phyloP scores from a whole-genome alignment of 1,139 yeast genomes.

The Yueomyces sp. region DNA sequence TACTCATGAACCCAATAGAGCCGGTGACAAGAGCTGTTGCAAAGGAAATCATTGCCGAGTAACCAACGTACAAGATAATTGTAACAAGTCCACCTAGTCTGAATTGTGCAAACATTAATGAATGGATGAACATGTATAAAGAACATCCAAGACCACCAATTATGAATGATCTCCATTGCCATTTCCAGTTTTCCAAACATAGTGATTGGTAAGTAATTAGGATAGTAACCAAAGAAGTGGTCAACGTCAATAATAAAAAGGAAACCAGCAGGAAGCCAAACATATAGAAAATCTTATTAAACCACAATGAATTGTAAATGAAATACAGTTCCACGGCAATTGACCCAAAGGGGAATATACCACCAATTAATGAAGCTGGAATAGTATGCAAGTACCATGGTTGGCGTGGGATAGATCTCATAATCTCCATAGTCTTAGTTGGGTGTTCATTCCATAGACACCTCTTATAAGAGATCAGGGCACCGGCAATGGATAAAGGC shows the following conservation, averaged over 20 bases:
- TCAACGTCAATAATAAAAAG: slow-evolving; percentile 61
- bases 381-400: slow-evolving; percentile 64
- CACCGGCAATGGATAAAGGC: slow-evolving; percentile 72
- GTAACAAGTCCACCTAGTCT: slow-evolving; percentile 62
- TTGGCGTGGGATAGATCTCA: slow-evolving; percentile 89
- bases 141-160: slow-evolving; percentile 76
- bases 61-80: slow-evolving; percentile 66
- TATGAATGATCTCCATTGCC: slow-evolving; percentile 91
- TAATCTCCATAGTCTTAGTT: slow-evolving; percentile 80
- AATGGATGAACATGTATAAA: slow-evolving; percentile 68
- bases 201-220: slow-evolving; percentile 71
- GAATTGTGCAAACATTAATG: slow-evolving; percentile 58
- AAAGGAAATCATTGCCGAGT: slow-evolving; percentile 57
- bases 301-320: slow-evolving; percentile 77
- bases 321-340: slow-evolving; percentile 89
- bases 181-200: slow-evolving; percentile 80
- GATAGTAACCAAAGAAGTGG: slow-evolving; percentile 68
- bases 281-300: slow-evolving; percentile 85
- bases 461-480: slow-evolving; percentile 58
- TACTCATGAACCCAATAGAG: slow-evolving; percentile 66
- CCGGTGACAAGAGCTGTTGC: slow-evolving; percentile 75
- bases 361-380: slow-evolving; percentile 61
- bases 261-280: slow-evolving; percentile 90
- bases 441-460: slow-evolving; percentile 41
- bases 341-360: slow-evolving; percentile 87